phyloP scores from a whole-genome alignment of 306 rosid species.

The Cicer chorassanicum region DNA sequence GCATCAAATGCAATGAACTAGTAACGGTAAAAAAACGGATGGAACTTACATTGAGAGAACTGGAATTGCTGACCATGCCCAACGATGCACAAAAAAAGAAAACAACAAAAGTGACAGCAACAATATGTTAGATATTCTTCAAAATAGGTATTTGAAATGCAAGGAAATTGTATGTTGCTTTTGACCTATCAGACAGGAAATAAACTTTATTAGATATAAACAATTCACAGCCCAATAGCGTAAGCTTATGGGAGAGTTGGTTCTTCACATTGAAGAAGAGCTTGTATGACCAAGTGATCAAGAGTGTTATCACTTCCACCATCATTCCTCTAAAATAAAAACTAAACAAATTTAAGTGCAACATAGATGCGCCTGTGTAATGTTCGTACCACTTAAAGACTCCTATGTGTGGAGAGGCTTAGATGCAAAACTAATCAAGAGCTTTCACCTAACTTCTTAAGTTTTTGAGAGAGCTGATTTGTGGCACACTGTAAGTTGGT shows the following conservation, averaged over 20 bases:
- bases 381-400: neutral
- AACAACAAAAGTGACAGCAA: slow-evolving; percentile 55
- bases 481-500: slow-evolving; percentile 19
- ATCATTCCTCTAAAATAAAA: slow-evolving; percentile 2
- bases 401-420: neutral
- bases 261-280: slow-evolving; percentile 6
- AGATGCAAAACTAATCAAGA: neutral
- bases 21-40: slow-evolving; percentile 36
- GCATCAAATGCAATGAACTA: slow-evolving; percentile 28
- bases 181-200: slow-evolving; percentile 1
- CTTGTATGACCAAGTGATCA: slow-evolving; percentile 15
- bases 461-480: neutral
- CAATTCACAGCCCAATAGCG: neutral
- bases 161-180: slow-evolving; percentile 9
- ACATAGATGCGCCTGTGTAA: neutral
- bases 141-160: slow-evolving; percentile 19
- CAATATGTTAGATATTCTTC: slow-evolving; percentile 33
- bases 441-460: slow-evolving; percentile 19
- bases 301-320: neutral
- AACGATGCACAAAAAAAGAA: slow-evolving; percentile 47
- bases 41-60: slow-evolving; percentile 95
- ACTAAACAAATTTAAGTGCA: neutral
- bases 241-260: slow-evolving; percentile 18
- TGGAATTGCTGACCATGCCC: slow-evolving; percentile 87
- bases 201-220: neutral